These are phyloP conservation scores for Claviceps sp. DNA, from an alignment of 2,329 filamentous ascomycete species.

Conservation along the genomic window DNA sequence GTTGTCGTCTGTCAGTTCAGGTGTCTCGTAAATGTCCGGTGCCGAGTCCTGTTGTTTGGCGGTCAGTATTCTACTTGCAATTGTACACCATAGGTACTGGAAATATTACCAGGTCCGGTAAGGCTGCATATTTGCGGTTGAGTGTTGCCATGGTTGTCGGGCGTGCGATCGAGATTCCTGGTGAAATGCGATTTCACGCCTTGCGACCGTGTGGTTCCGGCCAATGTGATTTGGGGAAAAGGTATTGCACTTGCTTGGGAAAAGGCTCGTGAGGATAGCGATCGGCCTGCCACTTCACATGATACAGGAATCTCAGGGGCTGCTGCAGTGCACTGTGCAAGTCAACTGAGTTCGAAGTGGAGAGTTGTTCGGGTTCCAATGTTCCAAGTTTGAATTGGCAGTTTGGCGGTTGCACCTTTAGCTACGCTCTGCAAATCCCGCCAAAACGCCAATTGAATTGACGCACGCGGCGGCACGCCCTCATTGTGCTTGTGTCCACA, in stretches of 20 bases:
- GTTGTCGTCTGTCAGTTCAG: constrained; percentile 78
- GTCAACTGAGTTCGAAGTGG: too few species aligned
- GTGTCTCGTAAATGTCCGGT: constrained; percentile 93
- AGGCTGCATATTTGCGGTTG: constrained; percentile 67
- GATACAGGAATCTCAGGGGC: not conserved
- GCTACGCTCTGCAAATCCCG: too few species aligned
- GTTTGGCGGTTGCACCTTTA: too few species aligned
- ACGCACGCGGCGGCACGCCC: not conserved
- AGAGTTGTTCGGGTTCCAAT: too few species aligned
- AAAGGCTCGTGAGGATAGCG: not conserved
- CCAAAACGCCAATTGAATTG: not conserved
- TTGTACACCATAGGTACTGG: constrained; percentile 1
- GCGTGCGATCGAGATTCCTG: not conserved
- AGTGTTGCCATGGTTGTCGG: constrained; percentile 36
- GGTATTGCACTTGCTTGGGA: not conserved
- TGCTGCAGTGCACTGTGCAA: not conserved
- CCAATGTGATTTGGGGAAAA: not conserved
- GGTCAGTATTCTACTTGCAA: constrained; percentile 11
- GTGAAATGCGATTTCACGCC: not conserved
- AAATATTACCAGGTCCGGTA: constrained; percentile 58
- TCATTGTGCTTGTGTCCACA: not conserved
- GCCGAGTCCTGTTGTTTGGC: constrained; percentile 56
- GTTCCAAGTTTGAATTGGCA: too few species aligned
- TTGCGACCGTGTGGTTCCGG: not conserved
- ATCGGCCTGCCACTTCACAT: not conserved